phyloP scores from a whole-genome alignment of 371 early-diverging fungal species.

The Mortierella sp. region DNA sequence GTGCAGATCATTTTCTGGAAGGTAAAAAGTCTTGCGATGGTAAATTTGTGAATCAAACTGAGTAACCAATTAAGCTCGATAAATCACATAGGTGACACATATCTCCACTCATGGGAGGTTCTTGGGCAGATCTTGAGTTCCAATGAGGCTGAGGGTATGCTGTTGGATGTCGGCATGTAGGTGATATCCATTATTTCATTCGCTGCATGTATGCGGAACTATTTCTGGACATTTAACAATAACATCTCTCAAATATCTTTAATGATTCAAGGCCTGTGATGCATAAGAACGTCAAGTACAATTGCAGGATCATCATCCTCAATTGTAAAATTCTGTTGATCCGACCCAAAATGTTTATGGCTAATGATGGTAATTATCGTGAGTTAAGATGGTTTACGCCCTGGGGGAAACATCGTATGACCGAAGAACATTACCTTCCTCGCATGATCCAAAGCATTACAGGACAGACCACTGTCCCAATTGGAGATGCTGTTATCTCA shows the following conservation, averaged over 20 bases:
- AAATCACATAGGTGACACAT: constrained; percentile 82
- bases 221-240: too few relatives aligned
- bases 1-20: constrained; percentile 97
- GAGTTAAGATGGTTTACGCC: constrained; percentile 96
- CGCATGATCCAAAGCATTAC: constrained; percentile 81
- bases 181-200: constrained; percentile 21
- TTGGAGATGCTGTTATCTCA: constrained; percentile 44
- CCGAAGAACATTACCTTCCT: constrained; percentile 87
- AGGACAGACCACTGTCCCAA: constrained; percentile 70
- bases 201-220: background rate
- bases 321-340: constrained; percentile 91
- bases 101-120: constrained; percentile 95
- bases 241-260: too few relatives aligned
- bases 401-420: constrained; percentile 76
- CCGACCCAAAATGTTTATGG: constrained; percentile 94
- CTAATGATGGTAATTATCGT: constrained; percentile 98
- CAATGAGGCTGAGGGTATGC: constrained; percentile 79
- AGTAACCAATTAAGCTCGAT: background rate
- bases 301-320: constrained; percentile 91
- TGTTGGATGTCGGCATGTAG: constrained; percentile 96
- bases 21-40: constrained; percentile 58
- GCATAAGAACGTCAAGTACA: constrained; percentile 93
- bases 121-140: constrained; percentile 78
- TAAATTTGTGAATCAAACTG: background rate
- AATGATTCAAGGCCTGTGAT: constrained; percentile 81